Conservation (phyloP, 768 basidiomycete genomes). For the Lactarius psammicola region DNA sequence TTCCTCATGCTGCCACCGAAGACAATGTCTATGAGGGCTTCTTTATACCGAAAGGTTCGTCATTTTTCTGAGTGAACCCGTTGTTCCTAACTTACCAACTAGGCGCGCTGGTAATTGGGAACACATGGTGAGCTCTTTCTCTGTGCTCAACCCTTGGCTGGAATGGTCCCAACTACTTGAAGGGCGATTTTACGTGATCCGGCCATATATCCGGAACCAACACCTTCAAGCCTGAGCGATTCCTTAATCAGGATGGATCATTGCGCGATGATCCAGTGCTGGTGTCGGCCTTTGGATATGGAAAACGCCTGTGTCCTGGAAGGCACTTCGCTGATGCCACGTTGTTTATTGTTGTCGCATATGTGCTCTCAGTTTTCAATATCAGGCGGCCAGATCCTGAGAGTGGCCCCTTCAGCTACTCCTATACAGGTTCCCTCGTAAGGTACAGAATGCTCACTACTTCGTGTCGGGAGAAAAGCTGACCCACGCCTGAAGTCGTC, state of each 20-base stretch:
- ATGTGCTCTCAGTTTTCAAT: slow-evolving; percentile 19
- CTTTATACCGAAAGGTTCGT: slow-evolving; percentile 31
- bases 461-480: background rate
- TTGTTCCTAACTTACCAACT: background rate
- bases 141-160: background rate
- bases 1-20: slow-evolving; percentile 29
- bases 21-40: slow-evolving; percentile 34
- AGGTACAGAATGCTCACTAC: background rate
- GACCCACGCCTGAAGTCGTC: background rate
- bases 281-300: slow-evolving; percentile 8
- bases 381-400: background rate
- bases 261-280: slow-evolving; percentile 14
- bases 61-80: background rate
- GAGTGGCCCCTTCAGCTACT: background rate
- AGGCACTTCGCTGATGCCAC: slow-evolving; percentile 23
- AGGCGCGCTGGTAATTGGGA: slow-evolving; percentile 3
- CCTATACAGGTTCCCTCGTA: background rate
- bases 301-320: slow-evolving; percentile 22
- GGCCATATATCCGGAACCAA: too few relatives aligned
- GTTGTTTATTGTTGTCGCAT: slow-evolving; percentile 17
- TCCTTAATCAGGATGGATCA: slow-evolving; percentile 21
- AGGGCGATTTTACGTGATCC: slow-evolving; percentile 32
- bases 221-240: slow-evolving; percentile 30
- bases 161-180: background rate
- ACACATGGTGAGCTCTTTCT: slow-evolving; percentile 3